phyloP scores from a whole-genome alignment of 441 rosid genomes.

The Dalechampia spathulata region DNA sequence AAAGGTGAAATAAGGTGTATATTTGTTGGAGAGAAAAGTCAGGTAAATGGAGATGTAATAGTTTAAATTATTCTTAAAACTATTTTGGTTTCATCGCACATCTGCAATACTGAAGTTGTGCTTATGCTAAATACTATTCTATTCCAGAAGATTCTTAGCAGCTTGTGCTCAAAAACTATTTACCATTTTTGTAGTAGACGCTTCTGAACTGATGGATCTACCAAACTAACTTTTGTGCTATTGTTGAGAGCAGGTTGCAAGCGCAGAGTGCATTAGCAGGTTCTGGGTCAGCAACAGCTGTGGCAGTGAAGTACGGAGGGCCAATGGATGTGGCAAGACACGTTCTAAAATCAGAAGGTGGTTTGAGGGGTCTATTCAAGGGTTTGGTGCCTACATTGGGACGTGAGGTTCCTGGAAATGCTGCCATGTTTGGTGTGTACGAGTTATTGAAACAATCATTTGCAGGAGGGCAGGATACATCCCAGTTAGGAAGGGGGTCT shows the following conservation, averaged over 20 bases:
- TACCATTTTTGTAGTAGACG: neutral
- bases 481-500: slow-evolving; percentile 76
- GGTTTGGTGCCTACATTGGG: slow-evolving; percentile 82
- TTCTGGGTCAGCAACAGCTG: slow-evolving; percentile 41
- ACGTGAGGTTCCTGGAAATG: slow-evolving; percentile 91
- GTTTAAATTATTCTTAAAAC: neutral
- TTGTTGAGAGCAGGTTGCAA: slow-evolving; percentile 55
- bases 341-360: slow-evolving; percentile 82
- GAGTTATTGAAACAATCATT: slow-evolving; percentile 64
- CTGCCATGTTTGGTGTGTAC: slow-evolving; percentile 76
- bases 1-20: no score
- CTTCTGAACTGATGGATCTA: neutral
- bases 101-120: neutral
- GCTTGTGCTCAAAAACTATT: neutral
- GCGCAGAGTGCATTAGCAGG: slow-evolving; percentile 73
- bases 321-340: slow-evolving; percentile 96
- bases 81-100: neutral
- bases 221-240: slow-evolving; percentile 2
- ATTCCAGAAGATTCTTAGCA: neutral
- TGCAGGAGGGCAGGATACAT: slow-evolving; percentile 86
- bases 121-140: neutral
- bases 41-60: no score
- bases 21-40: no score
- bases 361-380: slow-evolving; percentile 73
- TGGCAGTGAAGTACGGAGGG: slow-evolving; percentile 71